Evolutionary conservation across 2,329 filamentous ascomycete genomes (phyloP), one percentile per base, ranked within the genome.

Genomic region (Alternaria atra): DNA sequence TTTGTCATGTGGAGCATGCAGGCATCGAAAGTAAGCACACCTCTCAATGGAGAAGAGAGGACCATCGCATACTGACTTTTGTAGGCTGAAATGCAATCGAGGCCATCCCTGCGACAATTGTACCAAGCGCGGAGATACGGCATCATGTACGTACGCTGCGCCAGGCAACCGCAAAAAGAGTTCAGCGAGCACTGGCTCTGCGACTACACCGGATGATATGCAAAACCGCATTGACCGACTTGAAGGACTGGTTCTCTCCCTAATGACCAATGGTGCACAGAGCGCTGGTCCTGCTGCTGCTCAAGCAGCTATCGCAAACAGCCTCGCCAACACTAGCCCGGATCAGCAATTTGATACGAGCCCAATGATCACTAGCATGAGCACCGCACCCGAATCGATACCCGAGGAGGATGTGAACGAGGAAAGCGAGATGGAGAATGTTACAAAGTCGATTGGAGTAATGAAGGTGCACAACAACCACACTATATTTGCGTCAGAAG

Each of bases 171-270:
- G 92, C 70, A 95, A 92, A 80, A 96, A 92, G 84, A 89, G 79
- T 58, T 69, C 80, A 37, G 71, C 71, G 58, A 84, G 83, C 73
- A 87, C 90, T 79, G 86, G 81, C 55, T 68, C 81, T 52, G 81
- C 87, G 80, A 84, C 85, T 58, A 84, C 86, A 70, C 93, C 94
- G 51, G 94, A 97, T 85, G 94, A 97, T 80, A 97, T 98, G 94
- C 94, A 98, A 82, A 97, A 96, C 76, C 91, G 95, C 77, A 98
- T 98, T 81, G 94, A 98, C 83, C 89, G 94, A 72, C 85, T 98
- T 68, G 94, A 98, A 85, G 91, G 92, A 70, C 83, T 98, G 77
- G 94, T 98, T 63, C 81, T 98, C 67, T 96, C 93, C 29, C 80
- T 98, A 75, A 97, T 98, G 94, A 94, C 94, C 74, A 94, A 92